Conservation (phyloP, 2,329 filamentous ascomycete genomes). For the Pochonia chlamydosporia region DNA sequence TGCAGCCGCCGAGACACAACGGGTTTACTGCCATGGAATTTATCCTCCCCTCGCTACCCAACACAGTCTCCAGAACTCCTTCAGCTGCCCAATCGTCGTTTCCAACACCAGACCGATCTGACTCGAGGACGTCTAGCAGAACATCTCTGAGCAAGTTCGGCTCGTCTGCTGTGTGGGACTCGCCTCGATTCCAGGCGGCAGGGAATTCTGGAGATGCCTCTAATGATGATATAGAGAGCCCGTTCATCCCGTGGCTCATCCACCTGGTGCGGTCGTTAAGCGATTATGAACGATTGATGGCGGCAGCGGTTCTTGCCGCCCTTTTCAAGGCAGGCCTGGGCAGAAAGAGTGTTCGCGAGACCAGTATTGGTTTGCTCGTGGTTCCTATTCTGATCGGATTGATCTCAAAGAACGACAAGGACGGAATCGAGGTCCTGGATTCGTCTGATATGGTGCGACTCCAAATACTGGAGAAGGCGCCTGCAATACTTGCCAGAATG, state of each 20-base stretch:
- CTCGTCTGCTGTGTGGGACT: constrained; percentile 25
- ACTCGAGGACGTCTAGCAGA: constrained; percentile 23
- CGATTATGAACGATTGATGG: constrained; percentile 59
- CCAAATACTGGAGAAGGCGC: constrained; percentile 61
- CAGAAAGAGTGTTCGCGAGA: constrained; percentile 53
- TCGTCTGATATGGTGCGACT: constrained; percentile 29
- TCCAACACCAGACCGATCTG: constrained; percentile 17
- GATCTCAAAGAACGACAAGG: constrained; percentile 43
- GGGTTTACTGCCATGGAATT: constrained; percentile 53
- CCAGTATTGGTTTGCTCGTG: constrained; percentile 59
- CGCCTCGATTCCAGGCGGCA: constrained; percentile 21
- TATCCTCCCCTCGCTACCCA: constrained; percentile 52
- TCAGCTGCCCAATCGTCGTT: constrained; percentile 18
- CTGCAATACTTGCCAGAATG: constrained; percentile 70
- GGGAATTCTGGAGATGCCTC: constrained; percentile 26
- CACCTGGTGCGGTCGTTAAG: constrained; percentile 51
- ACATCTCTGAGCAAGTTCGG: constrained; percentile 22
- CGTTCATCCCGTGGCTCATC: constrained; percentile 69
- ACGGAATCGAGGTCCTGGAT: constrained; percentile 32
- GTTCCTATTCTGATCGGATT: constrained; percentile 65
- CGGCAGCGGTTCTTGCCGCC: constrained; percentile 61
- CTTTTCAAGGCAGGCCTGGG: constrained; percentile 64
- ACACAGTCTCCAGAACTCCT: constrained; percentile 29
- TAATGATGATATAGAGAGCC: constrained; percentile 59
- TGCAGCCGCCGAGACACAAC: constrained; percentile 18